These are phyloP conservation scores for Boletus subparvulus DNA, from an alignment of 768 basidiomycete genomes.

Conservation along the genomic window DNA sequence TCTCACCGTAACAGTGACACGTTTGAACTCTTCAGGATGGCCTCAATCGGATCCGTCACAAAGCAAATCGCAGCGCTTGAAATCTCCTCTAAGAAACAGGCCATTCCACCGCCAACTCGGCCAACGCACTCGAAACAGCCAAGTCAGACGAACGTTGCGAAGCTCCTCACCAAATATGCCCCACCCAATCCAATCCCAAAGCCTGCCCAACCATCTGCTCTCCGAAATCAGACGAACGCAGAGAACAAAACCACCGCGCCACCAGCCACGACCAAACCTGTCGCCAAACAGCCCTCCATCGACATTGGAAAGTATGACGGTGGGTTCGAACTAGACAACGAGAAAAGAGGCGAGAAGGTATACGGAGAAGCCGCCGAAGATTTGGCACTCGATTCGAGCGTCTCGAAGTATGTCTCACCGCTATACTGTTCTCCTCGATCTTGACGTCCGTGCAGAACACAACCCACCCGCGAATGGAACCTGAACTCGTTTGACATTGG, in stretches of 20 bases:
- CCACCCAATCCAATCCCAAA: conserved; percentile 51
- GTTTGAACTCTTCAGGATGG: conserved; percentile 28
- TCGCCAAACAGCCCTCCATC: conserved; percentile 33
- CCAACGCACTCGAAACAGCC: conserved; percentile 50
- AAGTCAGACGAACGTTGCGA: conserved; percentile 61
- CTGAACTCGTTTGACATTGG: conserved; percentile 91
- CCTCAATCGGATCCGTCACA: conserved; percentile 53
- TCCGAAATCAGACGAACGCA: conserved; percentile 39
- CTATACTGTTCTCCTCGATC: neutral
- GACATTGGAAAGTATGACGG: conserved; percentile 95
- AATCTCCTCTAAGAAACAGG: conserved; percentile 53
- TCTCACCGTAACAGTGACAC: neutral
- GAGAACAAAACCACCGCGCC: conserved; percentile 30
- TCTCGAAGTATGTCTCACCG: conserved; percentile 51
- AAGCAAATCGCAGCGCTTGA: conserved; percentile 71
- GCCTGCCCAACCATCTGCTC: conserved; percentile 39
- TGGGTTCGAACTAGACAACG: conserved; percentile 90
- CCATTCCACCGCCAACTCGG: conserved; percentile 29
- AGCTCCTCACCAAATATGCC: conserved; percentile 73
- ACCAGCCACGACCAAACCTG: conserved; percentile 19
- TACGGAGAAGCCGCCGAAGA: conserved; percentile 77
- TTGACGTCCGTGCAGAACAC: conserved; percentile 42
- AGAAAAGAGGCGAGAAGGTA: conserved; percentile 71
- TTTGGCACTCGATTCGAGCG: conserved; percentile 82
- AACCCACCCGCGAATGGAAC: conserved; percentile 82